Base-by-base conservation (phyloP, 2,329 filamentous ascomycete genomes). In the Fusarium sp. region DNA sequence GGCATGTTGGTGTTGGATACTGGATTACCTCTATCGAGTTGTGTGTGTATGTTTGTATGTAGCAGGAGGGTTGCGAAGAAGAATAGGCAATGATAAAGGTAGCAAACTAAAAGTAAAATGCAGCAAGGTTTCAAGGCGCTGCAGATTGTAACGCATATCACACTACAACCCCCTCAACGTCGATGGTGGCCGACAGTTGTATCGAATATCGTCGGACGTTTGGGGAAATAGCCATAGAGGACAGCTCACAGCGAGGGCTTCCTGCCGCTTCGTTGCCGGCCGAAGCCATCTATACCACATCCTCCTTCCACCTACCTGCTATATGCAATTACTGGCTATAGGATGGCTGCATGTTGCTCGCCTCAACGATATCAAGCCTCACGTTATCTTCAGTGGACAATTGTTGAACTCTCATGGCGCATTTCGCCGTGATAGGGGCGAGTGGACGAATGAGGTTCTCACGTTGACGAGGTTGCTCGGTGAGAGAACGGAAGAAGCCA, bases 1-100 rank as follows among this genome's bases (percentile, higher is more conserved):
- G 76, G 74, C 77, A 79, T 79, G 30, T 32, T 61, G 53, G 24
- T n/a, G n/a, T 27, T 13, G 7, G 32, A 41, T 16, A 9, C 16
- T n/a, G 41, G 10, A 27, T 41, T 29, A n/a, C 18, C 25, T 27
- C 24, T 18, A 43, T 44, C 40, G 6, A 24, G 34, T 16, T 5
- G 58, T 41, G 41, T 24, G 24, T 46, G 18, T 38, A 18, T 38
- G 34, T 38, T n/a, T 38, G 34, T 4, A 18, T 38, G 34, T n/a
- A 12, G 34, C 6, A n/a, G 13, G 34, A 48, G 25, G 30, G 45
- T 27, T 8, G 10, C n/a, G 29, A 30, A 4, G 6, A 41, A 20
- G 18, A 30, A 38, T 38, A 40, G 18, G 30, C 8, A n/a, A 13
- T 41, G 32, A 27, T 38, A 38, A 18, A 41, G 20, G 22, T 24